Evolutionary conservation across 306 rosid species (phyloP).

Genomic region (Vigna angularis): DNA sequence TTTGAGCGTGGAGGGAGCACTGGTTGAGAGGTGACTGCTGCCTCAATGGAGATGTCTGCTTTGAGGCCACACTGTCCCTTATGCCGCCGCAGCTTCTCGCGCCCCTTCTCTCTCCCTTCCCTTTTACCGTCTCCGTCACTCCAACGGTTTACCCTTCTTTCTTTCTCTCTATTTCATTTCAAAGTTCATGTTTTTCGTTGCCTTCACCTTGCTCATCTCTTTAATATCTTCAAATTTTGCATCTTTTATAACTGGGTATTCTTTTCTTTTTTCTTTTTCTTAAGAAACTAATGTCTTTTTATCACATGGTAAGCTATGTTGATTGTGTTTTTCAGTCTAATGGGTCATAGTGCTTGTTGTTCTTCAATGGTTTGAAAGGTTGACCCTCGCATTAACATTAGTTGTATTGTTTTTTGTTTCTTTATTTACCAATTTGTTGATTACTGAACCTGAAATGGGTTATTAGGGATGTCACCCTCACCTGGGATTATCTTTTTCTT

Average conservation of each 20-base stretch:
- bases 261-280: not conserved
- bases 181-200: not conserved
- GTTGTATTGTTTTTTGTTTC: not conserved
- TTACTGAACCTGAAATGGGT: not conserved
- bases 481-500: not conserved
- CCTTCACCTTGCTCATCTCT: constrained; percentile 29
- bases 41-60: constrained; percentile 65
- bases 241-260: constrained; percentile 34
- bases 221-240: constrained; percentile 14
- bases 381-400: not conserved
- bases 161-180: not conserved
- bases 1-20: constrained; percentile 48
- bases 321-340: not conserved
- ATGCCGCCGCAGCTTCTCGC: constrained; percentile 57
- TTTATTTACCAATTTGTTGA: not conserved
- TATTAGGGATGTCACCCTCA: constrained; percentile 20
- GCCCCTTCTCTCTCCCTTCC: constrained; percentile 42
- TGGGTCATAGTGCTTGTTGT: not conserved
- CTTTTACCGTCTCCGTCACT: constrained; percentile 51
- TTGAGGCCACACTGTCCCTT: constrained; percentile 69
- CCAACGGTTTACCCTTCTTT: constrained; percentile 52
- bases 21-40: constrained; percentile 46
- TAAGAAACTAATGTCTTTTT: not conserved
- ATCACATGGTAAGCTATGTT: not conserved
- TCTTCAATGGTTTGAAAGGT: constrained; percentile 23